These are phyloP conservation scores for Verticillium alfalfae DNA, from an alignment of 2,329 filamentous ascomycete genomes.

Conservation along the genomic window DNA sequence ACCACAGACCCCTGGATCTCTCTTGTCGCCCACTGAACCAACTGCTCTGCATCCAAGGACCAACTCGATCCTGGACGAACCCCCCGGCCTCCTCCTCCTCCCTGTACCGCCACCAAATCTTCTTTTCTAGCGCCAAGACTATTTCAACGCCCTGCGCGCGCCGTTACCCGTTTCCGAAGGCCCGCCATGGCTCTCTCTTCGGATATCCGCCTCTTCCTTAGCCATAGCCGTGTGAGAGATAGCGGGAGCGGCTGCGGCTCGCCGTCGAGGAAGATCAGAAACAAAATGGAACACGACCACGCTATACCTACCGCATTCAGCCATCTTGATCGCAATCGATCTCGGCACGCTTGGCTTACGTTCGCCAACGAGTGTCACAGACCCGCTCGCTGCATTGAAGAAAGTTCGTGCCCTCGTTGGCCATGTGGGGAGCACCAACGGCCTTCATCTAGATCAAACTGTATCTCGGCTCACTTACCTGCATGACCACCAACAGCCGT, in stretches of 20 bases:
- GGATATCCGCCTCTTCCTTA: not conserved
- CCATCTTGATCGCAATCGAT: not conserved
- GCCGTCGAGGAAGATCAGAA: not conserved
- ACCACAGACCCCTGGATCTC: not conserved
- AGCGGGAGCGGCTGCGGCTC: not conserved
- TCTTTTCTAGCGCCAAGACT: not conserved
- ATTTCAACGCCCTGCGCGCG: not conserved
- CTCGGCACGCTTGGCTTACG: not conserved
- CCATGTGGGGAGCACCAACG: not conserved
- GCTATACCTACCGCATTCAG: not conserved
- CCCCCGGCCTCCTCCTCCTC: not conserved
- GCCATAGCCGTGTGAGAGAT: not conserved
- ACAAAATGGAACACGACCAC: not conserved
- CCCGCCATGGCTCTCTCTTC: not conserved
- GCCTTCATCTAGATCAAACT: not conserved
- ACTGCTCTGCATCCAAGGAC: not conserved
- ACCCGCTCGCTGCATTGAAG: no score
- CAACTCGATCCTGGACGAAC: not conserved
- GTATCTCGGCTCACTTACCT: not conserved
- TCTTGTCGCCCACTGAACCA: no score
- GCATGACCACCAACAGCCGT: not conserved
- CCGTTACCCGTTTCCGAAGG: not conserved
- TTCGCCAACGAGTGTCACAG: not conserved
- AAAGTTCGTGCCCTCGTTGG: not conserved
- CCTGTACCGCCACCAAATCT: not conserved